phyloP scores from a whole-genome alignment of 176 grass and related monocot species.

The Triticum dicoccoides region DNA sequence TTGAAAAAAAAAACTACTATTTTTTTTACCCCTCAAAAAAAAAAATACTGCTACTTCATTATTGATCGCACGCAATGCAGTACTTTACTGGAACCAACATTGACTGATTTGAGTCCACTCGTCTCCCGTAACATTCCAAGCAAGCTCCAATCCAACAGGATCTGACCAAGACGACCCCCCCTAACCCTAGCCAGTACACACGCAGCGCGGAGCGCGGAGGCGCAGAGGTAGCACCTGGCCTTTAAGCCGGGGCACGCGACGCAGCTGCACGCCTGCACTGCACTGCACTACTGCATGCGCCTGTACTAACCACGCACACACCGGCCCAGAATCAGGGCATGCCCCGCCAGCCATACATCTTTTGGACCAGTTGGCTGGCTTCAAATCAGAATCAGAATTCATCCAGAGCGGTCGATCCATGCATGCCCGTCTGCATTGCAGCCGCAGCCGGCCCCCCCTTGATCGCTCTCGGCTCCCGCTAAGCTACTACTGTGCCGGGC shows the following conservation, averaged over 20 bases:
- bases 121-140: neutral
- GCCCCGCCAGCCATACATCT: neutral
- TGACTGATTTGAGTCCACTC: neutral
- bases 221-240: constrained; percentile 25
- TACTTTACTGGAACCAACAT: neutral
- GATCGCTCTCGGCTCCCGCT: neutral
- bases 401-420: neutral
- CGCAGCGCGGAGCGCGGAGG: neutral
- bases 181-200: neutral
- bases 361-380: neutral
- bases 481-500: neutral
- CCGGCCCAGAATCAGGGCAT: neutral
- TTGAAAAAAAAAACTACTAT: neutral
- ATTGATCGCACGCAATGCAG: neutral
- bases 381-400: constrained; percentile 12
- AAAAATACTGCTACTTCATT: too few relatives aligned
- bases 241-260: neutral
- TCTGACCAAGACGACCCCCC: constrained; percentile 1
- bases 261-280: neutral
- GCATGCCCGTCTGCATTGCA: neutral
- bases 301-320: neutral
- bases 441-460: neutral
- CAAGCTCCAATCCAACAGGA: constrained; percentile 2
- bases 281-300: neutral
- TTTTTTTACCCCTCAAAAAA: neutral